These are phyloP conservation scores for Panaeolus papilionaceus DNA, from an alignment of 768 basidiomycete genomes.

Conservation along the genomic window DNA sequence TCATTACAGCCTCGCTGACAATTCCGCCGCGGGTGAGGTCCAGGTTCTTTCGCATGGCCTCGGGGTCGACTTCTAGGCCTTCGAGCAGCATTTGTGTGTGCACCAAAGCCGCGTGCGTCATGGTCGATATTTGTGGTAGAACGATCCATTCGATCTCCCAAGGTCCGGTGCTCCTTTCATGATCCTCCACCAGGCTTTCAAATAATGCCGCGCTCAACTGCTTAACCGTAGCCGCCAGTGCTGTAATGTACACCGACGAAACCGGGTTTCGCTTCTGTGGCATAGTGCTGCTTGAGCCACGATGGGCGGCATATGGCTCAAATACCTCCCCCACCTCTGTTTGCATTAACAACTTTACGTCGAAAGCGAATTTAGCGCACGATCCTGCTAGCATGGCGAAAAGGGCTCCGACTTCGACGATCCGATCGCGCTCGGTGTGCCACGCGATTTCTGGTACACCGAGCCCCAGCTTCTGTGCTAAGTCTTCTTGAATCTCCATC, in stretches of 20 bases:
- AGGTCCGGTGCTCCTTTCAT: constrained; percentile 53
- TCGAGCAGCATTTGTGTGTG: constrained; percentile 42
- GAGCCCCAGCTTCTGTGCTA: constrained; percentile 36
- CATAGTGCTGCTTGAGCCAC: constrained; percentile 56
- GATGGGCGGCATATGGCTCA: constrained; percentile 49
- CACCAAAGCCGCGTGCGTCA: constrained; percentile 45
- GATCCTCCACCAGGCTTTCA: constrained; percentile 55
- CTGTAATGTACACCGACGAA: constrained; percentile 49
- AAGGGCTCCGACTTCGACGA: constrained; percentile 49
- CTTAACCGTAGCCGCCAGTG: constrained; percentile 47
- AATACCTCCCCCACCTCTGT: constrained; percentile 52
- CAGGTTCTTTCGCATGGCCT: constrained; percentile 47
- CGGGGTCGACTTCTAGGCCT: constrained; percentile 48
- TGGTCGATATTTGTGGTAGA: constrained; percentile 48
- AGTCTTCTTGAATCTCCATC: constrained; percentile 36
- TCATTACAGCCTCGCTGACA: constrained; percentile 55
- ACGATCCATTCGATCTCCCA: constrained; percentile 60
- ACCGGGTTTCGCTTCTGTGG: constrained; percentile 58
- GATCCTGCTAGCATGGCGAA: constrained; percentile 51
- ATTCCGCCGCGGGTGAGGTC: constrained; percentile 45
- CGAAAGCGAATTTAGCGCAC: constrained; percentile 51
- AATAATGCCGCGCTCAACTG: constrained; percentile 45
- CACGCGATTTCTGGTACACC: constrained; percentile 41
- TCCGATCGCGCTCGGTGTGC: constrained; percentile 51
- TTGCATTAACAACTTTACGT: constrained; percentile 54